Base-by-base conservation (phyloP, 305 asterid genomes). In the Rubia balearica region DNA sequence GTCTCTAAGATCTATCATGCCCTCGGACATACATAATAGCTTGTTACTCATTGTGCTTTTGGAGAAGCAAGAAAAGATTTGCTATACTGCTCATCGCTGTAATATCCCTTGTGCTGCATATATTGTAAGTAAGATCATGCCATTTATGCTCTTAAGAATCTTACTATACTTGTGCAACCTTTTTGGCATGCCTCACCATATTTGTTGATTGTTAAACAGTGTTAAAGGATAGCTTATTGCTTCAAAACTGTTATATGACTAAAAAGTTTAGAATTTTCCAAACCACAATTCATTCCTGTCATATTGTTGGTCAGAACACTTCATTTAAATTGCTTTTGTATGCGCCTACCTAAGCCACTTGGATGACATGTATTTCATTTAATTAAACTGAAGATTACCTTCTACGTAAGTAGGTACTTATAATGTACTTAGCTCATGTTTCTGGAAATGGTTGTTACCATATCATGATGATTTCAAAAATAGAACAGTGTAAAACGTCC, bases 1-100 rank as follows among this genome's bases (percentile, higher is more conserved):
- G 95, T 86, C 82, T 84, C 97, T 61, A 87, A 84, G 77, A 82
- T 88, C 22, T 83, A 84, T 81, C 51, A 87, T 27, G 90, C 86
- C 70, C 85, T 91, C 14, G 87, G 84, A 79, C 85, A 85, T 65
- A 85, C 86, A 24, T 91, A 87, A 87, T 67, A 76, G 71, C 79
- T 76, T 69, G 62, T 66, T 55, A 24, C 73, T 62, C 75, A 73
- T 73, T 55, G 83, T 55, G 61, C 73, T 69, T 22, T 42, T 36
- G 55, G 71, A 69, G 73, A 76, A 46, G 77, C n/a, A 64, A 68
- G 70, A 71, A 69, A 71, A 75, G 46, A 55, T 71, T 65, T 51
- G 21, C 68, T 24, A 14, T 67, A 30, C 55, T 72, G 36, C 76
- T 80, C 70, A 14, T 77, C 74, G 53, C 77, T 71, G 17, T 46